Percentiles rank a stretch among this genome's conserved stretches.
These are phyloP conservation scores for Venturia oleaginea DNA, from an alignment of 2,329 filamentous ascomycete genomes.

Conservation along the genomic window DNA sequence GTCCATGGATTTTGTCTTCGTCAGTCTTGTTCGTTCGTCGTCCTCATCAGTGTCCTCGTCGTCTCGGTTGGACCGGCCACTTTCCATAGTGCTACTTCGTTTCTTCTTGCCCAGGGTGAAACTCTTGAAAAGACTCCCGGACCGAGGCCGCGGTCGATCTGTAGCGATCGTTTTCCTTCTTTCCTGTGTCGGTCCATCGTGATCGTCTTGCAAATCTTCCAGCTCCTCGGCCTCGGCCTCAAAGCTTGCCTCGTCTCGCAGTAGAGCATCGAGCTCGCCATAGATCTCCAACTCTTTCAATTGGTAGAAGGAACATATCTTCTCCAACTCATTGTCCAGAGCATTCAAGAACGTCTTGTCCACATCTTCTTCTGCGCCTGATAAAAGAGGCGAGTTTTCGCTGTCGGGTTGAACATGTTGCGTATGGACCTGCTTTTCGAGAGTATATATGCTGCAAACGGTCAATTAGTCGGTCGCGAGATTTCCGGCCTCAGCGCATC, in stretches of 20 bases:
- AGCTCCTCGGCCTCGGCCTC: slow-evolving; percentile 44
- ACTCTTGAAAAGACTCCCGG: slow-evolving; percentile 44
- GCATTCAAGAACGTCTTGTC: slow-evolving; percentile 74
- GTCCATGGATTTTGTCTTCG: slow-evolving; percentile 29
- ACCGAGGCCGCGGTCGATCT: slow-evolving; percentile 25
- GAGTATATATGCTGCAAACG: slow-evolving; percentile 71
- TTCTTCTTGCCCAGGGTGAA: slow-evolving; percentile 38
- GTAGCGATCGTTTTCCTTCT: slow-evolving; percentile 17
- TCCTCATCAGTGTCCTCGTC: slow-evolving; percentile 55
- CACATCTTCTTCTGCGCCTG: slow-evolving; percentile 52
- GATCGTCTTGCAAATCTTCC: slow-evolving; percentile 28
- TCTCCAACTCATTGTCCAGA: slow-evolving; percentile 83
- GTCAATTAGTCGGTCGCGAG: background rate
- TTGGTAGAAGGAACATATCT: slow-evolving; percentile 84
- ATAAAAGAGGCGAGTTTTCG: slow-evolving; percentile 77
- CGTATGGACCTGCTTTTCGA: slow-evolving; percentile 76
- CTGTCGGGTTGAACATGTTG: slow-evolving; percentile 46
- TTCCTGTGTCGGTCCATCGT: slow-evolving; percentile 24
- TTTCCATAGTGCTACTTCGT: slow-evolving; percentile 34
- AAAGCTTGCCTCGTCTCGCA: slow-evolving; percentile 62
- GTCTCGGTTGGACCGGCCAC: slow-evolving; percentile 22
- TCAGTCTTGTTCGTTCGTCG: slow-evolving; percentile 35
- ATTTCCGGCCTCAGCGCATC: background rate
- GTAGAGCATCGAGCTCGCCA: slow-evolving; percentile 67
- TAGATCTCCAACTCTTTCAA: slow-evolving; percentile 83